Percentiles rank a stretch among this genome's conserved stretches.
These are phyloP conservation scores for Euphorbia celastroides DNA, from an alignment of 441 rosid species.

Conservation along the genomic window DNA sequence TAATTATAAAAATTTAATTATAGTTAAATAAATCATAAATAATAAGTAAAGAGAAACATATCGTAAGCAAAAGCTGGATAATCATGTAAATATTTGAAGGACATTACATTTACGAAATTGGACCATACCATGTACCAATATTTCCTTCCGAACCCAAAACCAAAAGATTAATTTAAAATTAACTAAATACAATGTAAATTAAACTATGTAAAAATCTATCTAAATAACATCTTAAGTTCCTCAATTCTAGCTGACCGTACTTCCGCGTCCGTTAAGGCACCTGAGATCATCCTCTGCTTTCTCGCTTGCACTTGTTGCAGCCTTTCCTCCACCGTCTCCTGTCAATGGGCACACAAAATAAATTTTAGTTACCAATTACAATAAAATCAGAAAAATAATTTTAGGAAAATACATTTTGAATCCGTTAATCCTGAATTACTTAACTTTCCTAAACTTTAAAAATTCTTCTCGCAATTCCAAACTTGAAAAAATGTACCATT, in stretches of 20 bases:
- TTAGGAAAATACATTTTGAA: too few relatives aligned
- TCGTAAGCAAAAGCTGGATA: too few relatives aligned
- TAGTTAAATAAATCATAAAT: too few relatives aligned
- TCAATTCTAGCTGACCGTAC: constrained; percentile 59
- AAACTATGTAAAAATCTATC: constrained; percentile 19
- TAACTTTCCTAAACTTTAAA: too few relatives aligned
- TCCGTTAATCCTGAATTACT: too few relatives aligned
- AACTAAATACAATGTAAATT: not conserved
- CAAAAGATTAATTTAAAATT: not conserved
- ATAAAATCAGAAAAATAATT: too few relatives aligned
- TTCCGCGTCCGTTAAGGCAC: constrained; percentile 62
- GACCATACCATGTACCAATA: not conserved
- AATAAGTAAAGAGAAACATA: too few relatives aligned
- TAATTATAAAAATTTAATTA: too few relatives aligned
- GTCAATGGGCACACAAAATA: not conserved
- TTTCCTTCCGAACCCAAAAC: not conserved
- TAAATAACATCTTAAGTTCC: constrained; percentile 53
- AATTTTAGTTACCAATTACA: too few relatives aligned
- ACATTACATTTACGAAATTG: constrained; percentile 7
- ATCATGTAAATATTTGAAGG: too few relatives aligned
- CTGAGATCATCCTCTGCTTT: constrained; percentile 63
- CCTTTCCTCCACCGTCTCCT: constrained; percentile 60
- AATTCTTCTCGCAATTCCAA: too few relatives aligned
- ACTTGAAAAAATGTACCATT: too few relatives aligned
- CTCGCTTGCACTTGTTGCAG: constrained; percentile 67